Conservation (phyloP, 768 basidiomycete species). For the Rhizopogon vulgaris region DNA sequence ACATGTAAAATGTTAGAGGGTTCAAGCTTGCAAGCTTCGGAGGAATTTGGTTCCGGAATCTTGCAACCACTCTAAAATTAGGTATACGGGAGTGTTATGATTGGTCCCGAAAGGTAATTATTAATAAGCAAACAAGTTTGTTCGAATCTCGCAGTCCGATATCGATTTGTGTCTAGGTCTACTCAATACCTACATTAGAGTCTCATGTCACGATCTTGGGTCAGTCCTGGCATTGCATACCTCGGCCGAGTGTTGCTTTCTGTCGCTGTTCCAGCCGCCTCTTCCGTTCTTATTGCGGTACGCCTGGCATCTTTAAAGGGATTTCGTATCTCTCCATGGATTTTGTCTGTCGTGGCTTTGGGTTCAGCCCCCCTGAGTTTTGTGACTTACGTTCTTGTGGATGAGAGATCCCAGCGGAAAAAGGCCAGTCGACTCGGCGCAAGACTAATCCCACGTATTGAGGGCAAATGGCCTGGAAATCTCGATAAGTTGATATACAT, state of each 20-base stretch:
- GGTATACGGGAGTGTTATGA: too few relatives aligned
- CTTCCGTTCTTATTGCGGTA: slow-evolving; percentile 9
- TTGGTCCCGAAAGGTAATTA: too few relatives aligned
- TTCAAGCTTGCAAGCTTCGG: too few relatives aligned
- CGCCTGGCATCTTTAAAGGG: slow-evolving; percentile 9
- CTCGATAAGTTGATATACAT: slow-evolving; percentile 25
- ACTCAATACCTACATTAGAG: too few relatives aligned
- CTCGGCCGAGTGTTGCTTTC: slow-evolving; percentile 11
- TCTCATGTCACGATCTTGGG: background rate
- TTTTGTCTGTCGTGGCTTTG: slow-evolving; percentile 4
- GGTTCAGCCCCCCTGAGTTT: slow-evolving; percentile 2
- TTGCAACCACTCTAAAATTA: too few relatives aligned
- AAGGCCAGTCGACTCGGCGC: slow-evolving; percentile 20
- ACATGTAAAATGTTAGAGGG: too few relatives aligned
- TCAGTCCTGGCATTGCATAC: slow-evolving; percentile 18
- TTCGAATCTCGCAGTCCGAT: too few relatives aligned
- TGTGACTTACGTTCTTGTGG: background rate
- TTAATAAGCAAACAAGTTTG: too few relatives aligned
- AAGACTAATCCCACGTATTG: slow-evolving; percentile 22
- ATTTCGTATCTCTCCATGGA: slow-evolving; percentile 4
- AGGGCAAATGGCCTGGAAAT: slow-evolving; percentile 29
- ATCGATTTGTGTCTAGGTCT: too few relatives aligned
- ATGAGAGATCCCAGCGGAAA: slow-evolving; percentile 6
- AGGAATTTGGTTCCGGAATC: too few relatives aligned
- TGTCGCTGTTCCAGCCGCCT: slow-evolving; percentile 7